Percentiles rank a stretch among this genome's conserved stretches.
These are phyloP conservation scores for Kluyveromyces sp. DNA, from an alignment of 1,139 yeast genomes.

Conservation along the genomic window DNA sequence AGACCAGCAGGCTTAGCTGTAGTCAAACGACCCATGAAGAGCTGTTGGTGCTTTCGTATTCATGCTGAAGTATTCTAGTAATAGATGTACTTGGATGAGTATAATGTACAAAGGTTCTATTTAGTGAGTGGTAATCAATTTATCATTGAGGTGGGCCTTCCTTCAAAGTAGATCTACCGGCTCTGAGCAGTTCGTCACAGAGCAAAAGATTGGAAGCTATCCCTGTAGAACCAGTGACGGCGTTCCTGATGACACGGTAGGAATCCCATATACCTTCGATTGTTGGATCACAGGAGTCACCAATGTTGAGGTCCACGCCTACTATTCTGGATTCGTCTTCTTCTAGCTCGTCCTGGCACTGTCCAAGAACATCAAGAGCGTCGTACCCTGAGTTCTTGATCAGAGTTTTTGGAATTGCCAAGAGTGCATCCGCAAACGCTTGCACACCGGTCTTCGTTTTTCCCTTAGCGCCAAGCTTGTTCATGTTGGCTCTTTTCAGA, in stretches of 20 bases:
- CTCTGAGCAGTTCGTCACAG: conserved; percentile 94
- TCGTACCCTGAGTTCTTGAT: conserved; percentile 92
- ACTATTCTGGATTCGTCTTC: conserved; percentile 68
- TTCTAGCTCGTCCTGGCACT: conserved; percentile 81
- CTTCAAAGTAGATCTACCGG: conserved; percentile 88
- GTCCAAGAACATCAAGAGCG: conserved; percentile 79
- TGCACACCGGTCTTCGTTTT: conserved; percentile 83
- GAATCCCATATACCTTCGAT: conserved; percentile 97
- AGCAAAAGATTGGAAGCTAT: conserved; percentile 86
- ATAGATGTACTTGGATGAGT: not conserved
- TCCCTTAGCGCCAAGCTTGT: conserved; percentile 63
- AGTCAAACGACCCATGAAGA: no score
- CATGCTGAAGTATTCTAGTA: not conserved
- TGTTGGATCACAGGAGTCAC: conserved; percentile 94
- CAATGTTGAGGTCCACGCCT: conserved; percentile 84
- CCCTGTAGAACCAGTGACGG: conserved; percentile 86
- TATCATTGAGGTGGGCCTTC: conserved; percentile 36
- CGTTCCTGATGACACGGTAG: conserved; percentile 87
- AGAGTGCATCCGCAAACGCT: conserved; percentile 88
- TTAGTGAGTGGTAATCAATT: not conserved
- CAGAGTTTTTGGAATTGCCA: conserved; percentile 87
- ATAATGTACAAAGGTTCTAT: not conserved
- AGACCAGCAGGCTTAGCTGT: no score
- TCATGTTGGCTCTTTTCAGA: conserved; percentile 43
- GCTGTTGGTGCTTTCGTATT: no score